Evolutionary conservation across 2,329 filamentous ascomycete species (phyloP).

Genomic region (Coniella lustricola): DNA sequence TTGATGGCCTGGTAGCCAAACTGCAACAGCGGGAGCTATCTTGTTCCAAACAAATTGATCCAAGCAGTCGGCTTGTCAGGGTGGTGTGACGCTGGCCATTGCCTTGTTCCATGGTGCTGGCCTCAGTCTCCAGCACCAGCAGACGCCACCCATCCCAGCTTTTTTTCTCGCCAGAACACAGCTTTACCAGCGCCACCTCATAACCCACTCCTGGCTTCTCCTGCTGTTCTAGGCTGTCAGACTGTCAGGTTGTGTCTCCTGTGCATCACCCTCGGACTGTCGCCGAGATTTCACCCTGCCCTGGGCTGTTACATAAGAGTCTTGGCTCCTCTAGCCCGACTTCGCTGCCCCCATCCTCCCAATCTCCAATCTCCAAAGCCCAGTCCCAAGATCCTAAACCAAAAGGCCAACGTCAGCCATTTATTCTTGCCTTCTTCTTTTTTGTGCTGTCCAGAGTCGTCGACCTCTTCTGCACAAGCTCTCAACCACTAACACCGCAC

Average conservation of each 20-base stretch:
- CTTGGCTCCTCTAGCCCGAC: not conserved
- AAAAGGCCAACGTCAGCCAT: conserved; percentile 1
- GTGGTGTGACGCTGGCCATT: conserved; percentile 5
- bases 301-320: not conserved
- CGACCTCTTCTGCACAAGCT: too few relatives aligned
- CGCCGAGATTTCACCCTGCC: conserved; percentile 5
- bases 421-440: not conserved
- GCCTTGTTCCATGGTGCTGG: too few relatives aligned
- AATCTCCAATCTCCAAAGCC: not conserved
- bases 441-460: not conserved
- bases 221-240: not conserved
- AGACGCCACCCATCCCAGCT: conserved; percentile 9
- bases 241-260: conserved; percentile 8
- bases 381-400: not conserved
- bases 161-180: conserved; percentile 14
- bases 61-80: not conserved
- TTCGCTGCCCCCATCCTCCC: not conserved
- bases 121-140: not conserved
- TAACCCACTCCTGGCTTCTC: conserved; percentile 11
- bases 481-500: not conserved
- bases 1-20: not conserved
- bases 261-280: conserved; percentile 9
- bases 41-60: not conserved
- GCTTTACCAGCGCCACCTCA: conserved; percentile 11
- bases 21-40: not conserved